Percentiles rank a stretch among this genome's conserved stretches.
Conservation (phyloP, 345 rosid genomes). For the Eucalyptus cloeziana region DNA sequence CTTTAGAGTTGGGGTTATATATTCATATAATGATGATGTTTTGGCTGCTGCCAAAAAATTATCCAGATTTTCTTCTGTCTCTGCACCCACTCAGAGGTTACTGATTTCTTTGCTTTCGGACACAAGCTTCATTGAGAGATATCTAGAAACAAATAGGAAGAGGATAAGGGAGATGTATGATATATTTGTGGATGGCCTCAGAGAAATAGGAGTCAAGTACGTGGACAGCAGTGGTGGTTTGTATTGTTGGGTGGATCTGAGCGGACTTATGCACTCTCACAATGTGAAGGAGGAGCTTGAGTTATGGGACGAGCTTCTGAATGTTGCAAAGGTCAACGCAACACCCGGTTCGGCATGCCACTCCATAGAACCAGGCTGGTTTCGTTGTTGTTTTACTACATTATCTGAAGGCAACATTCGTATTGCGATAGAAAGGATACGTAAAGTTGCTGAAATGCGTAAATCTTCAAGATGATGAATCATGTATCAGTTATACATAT, state of each 20-base stretch:
- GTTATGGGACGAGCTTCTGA: slow-evolving; percentile 63
- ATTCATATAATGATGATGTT: slow-evolving; percentile 58
- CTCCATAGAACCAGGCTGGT: slow-evolving; percentile 96
- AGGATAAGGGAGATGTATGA: slow-evolving; percentile 36
- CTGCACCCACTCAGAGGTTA: slow-evolving; percentile 67
- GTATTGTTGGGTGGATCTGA: slow-evolving; percentile 92
- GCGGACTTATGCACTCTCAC: slow-evolving; percentile 53
- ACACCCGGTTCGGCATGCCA: slow-evolving; percentile 93
- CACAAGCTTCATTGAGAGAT: slow-evolving; percentile 39
- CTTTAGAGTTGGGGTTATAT: slow-evolving; percentile 72
- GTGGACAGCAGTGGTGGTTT: slow-evolving; percentile 57
- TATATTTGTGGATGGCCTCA: slow-evolving; percentile 51
- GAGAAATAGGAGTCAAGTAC: slow-evolving; percentile 47
- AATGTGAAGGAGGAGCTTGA: slow-evolving; percentile 86
- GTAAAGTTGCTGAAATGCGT: slow-evolving; percentile 29
- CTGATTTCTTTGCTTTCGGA: slow-evolving; percentile 72
- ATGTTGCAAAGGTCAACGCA: slow-evolving; percentile 61
- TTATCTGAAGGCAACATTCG: slow-evolving; percentile 55
- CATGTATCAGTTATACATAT: not conserved
- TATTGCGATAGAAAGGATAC: slow-evolving; percentile 45
- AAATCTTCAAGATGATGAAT: slow-evolving; percentile 18
- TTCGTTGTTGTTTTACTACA: slow-evolving; percentile 75
- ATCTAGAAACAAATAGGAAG: slow-evolving; percentile 37
- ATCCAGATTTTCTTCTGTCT: slow-evolving; percentile 65
- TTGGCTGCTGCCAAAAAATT: slow-evolving; percentile 56